Evolutionary conservation across 2,329 filamentous ascomycete species (phyloP).

Genomic region (Scedosporium minutisporum): DNA sequence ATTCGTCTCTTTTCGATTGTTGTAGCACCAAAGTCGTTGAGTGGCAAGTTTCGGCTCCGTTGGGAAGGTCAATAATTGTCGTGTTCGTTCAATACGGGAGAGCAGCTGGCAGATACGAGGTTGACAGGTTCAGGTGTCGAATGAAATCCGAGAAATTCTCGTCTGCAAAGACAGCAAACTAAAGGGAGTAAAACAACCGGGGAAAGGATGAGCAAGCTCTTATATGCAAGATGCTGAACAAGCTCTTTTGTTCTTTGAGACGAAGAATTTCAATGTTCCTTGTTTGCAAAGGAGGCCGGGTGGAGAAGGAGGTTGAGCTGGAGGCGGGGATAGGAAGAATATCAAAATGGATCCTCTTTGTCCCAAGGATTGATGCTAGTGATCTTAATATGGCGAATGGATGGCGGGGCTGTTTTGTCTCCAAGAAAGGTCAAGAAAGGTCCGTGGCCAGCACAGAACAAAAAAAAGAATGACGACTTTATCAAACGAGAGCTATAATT

Average conservation of each 20-base stretch:
- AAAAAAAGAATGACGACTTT: background rate
- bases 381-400: background rate
- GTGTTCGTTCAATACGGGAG: background rate
- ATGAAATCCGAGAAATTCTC: too few species aligned
- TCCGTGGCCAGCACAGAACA: background rate
- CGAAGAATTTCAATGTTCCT: background rate
- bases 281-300: background rate
- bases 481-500: background rate
- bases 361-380: background rate
- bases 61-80: background rate
- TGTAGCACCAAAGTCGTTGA: background rate
- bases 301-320: background rate
- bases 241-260: background rate
- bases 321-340: background rate
- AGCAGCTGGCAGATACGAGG: background rate
- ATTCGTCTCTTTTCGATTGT: background rate
- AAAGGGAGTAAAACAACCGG: too few species aligned
- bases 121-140: background rate
- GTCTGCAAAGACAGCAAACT: too few species aligned
- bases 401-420: background rate
- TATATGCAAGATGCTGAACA: background rate
- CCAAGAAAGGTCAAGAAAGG: too few species aligned
- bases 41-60: background rate
- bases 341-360: background rate
- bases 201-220: background rate